phyloP scores from a whole-genome alignment of 306 rosid species.

The Prunus mira region DNA sequence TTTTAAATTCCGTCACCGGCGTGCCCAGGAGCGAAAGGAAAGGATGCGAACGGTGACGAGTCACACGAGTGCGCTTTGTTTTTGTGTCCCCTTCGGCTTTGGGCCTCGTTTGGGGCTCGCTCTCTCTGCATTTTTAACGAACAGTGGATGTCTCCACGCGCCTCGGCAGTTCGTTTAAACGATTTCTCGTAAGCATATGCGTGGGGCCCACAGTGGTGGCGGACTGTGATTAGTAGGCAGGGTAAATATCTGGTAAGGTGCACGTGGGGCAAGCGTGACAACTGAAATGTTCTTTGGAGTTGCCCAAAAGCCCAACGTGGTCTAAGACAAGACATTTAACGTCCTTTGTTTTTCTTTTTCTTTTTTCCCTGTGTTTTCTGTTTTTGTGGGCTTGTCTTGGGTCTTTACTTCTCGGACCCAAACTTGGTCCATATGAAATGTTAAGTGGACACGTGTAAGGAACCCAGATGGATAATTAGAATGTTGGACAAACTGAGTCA shows the following conservation, averaged over 20 bases:
- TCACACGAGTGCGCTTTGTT: constrained; percentile 29
- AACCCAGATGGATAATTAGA: no score
- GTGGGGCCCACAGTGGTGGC: not conserved
- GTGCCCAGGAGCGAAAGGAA: not conserved
- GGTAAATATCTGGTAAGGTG: constrained; percentile 23
- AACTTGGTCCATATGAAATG: no score
- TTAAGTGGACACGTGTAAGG: no score
- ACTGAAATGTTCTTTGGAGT: constrained; percentile 18
- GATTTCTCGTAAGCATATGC: not conserved
- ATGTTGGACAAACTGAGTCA: no score
- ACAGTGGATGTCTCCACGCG: constrained; percentile 30
- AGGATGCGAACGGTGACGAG: constrained; percentile 41
- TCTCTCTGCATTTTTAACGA: constrained; percentile 10
- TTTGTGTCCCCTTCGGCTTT: not conserved
- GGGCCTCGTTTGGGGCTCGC: constrained; percentile 4
- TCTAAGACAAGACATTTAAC: not conserved
- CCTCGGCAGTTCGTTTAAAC: constrained; percentile 20
- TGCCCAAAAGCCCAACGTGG: constrained; percentile 2
- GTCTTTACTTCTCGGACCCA: not conserved
- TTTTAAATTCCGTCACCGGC: constrained; percentile 60
- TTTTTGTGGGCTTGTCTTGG: not conserved
- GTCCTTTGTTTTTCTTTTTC: not conserved
- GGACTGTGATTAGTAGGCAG: constrained; percentile 25
- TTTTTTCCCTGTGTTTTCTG: not conserved
- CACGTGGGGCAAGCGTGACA: constrained; percentile 30